Conservation (phyloP, 495 filamentous ascomycete genomes). For the Trichocladium uniseriatum region DNA sequence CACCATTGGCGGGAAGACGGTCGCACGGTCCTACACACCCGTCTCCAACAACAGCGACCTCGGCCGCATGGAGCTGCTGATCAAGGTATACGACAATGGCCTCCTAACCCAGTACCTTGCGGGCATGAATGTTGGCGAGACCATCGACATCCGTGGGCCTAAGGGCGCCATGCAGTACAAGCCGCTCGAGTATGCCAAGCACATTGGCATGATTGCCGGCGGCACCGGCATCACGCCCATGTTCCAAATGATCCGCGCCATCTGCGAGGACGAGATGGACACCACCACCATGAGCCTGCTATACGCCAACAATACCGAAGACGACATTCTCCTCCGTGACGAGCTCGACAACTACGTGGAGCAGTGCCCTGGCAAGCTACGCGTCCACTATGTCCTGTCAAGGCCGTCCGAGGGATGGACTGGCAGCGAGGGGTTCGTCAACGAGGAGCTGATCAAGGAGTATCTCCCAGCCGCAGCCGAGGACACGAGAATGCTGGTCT, state of each 20-base stretch:
- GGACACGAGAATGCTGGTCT: slow-evolving; percentile 84
- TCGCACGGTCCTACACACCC: slow-evolving; percentile 87
- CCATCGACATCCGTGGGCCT: slow-evolving; percentile 51
- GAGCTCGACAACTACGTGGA: slow-evolving; percentile 77
- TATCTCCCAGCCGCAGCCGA: slow-evolving; percentile 54
- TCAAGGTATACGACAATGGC: slow-evolving; percentile 83
- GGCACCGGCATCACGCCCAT: slow-evolving; percentile 91
- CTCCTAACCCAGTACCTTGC: slow-evolving; percentile 85
- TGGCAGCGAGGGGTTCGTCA: slow-evolving; percentile 27
- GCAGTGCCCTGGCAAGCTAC: slow-evolving; percentile 81
- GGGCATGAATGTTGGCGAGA: slow-evolving; percentile 65
- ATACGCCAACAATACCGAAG: slow-evolving; percentile 75
- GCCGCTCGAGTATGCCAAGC: slow-evolving; percentile 77
- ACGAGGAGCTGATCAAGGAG: slow-evolving; percentile 23
- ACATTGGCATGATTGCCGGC: slow-evolving; percentile 82
- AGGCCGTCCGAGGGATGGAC: slow-evolving; percentile 69
- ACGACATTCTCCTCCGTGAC: slow-evolving; percentile 77
- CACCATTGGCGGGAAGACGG: slow-evolving; percentile 68
- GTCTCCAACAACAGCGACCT: slow-evolving; percentile 67
- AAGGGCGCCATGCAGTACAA: slow-evolving; percentile 86
- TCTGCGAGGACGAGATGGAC: slow-evolving; percentile 91
- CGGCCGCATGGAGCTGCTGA: slow-evolving; percentile 76
- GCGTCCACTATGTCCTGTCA: slow-evolving; percentile 78
- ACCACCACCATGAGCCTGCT: slow-evolving; percentile 90
- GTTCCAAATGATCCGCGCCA: slow-evolving; percentile 75